Conservation (phyloP, 1,139 yeast genomes). For the Nakaseomyces delphensis region DNA sequence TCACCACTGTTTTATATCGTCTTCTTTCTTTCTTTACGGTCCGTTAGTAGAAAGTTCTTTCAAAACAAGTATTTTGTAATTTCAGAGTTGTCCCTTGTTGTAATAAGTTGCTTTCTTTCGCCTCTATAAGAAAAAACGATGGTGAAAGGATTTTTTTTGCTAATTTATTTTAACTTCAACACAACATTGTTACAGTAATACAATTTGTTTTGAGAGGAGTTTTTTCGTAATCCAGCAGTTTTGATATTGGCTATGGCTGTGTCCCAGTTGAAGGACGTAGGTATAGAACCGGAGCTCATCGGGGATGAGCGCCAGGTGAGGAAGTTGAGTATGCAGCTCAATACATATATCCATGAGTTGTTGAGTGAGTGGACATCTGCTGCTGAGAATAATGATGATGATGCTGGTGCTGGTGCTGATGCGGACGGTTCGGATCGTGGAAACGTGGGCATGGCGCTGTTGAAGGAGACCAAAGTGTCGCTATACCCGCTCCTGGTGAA, state of each 20-base stretch:
- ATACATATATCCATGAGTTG: conserved; percentile 43
- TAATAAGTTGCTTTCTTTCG: too few relatives aligned
- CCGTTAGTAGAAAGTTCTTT: background rate
- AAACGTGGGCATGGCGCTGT: conserved; percentile 17
- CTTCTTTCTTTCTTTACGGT: too few relatives aligned
- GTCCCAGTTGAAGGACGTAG: background rate
- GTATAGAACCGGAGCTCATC: conserved; percentile 17
- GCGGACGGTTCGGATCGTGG: conserved; percentile 23
- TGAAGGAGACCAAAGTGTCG: conserved; percentile 50
- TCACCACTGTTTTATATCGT: too few relatives aligned
- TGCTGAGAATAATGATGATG: conserved; percentile 13
- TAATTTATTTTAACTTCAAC: too few relatives aligned
- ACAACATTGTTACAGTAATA: too few relatives aligned
- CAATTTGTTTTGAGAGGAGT: too few relatives aligned
- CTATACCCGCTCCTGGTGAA: conserved; percentile 53
- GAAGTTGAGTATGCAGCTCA: conserved; percentile 35
- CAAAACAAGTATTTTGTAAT: too few relatives aligned
- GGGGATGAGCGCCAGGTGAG: conserved; percentile 10
- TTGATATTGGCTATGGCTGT: too few relatives aligned
- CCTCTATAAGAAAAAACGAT: too few relatives aligned
- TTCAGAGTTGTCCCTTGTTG: too few relatives aligned
- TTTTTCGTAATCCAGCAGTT: too few relatives aligned
- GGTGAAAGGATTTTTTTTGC: too few relatives aligned
- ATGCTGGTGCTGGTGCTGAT: background rate
- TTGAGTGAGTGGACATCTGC: conserved; percentile 37